Evolutionary conservation across 768 basidiomycete species (phyloP), one percentile per base, ranked within the genome.

Genomic region (Rhizopogon roseolus): DNA sequence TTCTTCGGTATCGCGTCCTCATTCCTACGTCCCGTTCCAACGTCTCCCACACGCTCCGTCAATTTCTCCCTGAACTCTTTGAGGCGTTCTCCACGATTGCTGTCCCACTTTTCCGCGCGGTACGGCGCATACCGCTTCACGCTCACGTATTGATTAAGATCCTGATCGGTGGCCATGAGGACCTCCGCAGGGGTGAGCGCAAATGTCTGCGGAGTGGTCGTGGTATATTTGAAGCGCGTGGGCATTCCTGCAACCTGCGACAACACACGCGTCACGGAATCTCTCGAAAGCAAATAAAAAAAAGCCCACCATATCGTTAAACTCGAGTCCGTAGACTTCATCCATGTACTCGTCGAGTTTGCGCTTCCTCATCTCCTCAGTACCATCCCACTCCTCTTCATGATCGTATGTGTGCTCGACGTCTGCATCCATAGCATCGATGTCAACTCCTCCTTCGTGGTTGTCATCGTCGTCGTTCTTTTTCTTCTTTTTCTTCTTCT

Each of bases 41-140:
- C 54, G 17, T 41, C 60, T 22, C 66, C 65, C 7, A 63, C 58
- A 17, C 85, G 75, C 54, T 76, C 76, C 25, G 57, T 62, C 14
- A 97, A 65, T 64, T 76, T 82, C 43, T 75, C 65, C 66, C 88
- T 90, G 54, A 97, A 76, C 55, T 93, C 88, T 62, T 78, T 75
- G 42, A 96, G 73, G 58, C 85, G 80, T 43, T 86, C 81, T 22
- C 73, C 74, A 13, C 90, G 79, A 38, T 73, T 77, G 34, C 75
- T 69, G 62, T 89, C 88, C 84, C 86, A 92, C 61, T 69, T 74
- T 28, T 80, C 77, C 43, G 81, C 76, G 41, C 90, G 84, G 68
- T 98, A 98, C 6, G 97, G 92, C 14, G 96, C 97, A 59, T 92
- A 80, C 67, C 89, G 88, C 72, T 92, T 96, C 62, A 98, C 75